Base-by-base conservation (phyloP, 2,329 filamentous ascomycete species). In the Aspergillus bombycis region DNA sequence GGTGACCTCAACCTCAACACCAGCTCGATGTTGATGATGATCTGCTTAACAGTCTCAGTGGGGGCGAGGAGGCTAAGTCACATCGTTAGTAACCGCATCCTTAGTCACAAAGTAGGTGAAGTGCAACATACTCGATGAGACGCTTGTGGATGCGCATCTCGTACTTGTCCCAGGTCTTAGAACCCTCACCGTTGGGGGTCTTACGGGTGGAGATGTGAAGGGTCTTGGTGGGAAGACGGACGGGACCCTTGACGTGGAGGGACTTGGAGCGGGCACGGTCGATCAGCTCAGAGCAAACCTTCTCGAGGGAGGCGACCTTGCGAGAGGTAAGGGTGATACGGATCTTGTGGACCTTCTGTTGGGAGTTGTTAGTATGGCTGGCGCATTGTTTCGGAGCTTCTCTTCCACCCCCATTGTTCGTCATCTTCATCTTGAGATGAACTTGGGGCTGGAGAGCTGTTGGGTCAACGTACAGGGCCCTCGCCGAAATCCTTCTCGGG, bases 71-170 rank as follows among this genome's bases (percentile, higher is more conserved):
- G 87, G 84, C 89, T 91, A 53, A 64, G 34, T 28, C 10, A 32
- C 32, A 30, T 9, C 6, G 60, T 72, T 56, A 72, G 71, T 59
- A 41, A 60, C 21, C 23, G 21, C 45, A 21, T n/a, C 43, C 9
- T 3, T 36, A n/a, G 19, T 21, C 5, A 28, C 12, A 19, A 28
- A 5, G 10, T 10, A 9, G 8, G 41, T 19, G 34, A 57, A 53
- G 60, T 56, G 58, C 46, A 52, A 87, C 89, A 77, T 81, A 92
- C 89, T 97, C 94, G 80, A 97, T 97, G 79, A 97, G 88, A 76
- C 94, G 91, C 91, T 97, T 97, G 89, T 97, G 93, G 82, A 97
- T 96, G 86, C 94, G 91, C 93, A 99, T 96, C 91, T 99, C 94
- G 84, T 87, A 99, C 83, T 88, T 90, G 83, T 98, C 95, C 95